Percentiles rank a stretch among this genome's conserved stretches.
Conservation (phyloP, 495 filamentous ascomycete genomes). For the Bathelium albidoporum region DNA sequence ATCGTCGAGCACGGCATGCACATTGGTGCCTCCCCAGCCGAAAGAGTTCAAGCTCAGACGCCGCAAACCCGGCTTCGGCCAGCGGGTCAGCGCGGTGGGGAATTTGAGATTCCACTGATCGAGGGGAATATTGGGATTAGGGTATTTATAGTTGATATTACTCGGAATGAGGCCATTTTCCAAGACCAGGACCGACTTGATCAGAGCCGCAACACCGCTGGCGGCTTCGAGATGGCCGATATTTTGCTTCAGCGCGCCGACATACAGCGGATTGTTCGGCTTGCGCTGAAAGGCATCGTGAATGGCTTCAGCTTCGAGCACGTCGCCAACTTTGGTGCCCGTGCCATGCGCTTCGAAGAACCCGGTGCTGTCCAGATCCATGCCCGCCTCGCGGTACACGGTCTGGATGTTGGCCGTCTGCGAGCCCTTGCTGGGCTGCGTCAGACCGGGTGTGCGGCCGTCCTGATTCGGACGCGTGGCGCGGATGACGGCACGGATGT, state of each 20-base stretch:
- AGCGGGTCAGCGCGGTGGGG: constrained; percentile 20
- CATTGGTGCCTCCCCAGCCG: constrained; percentile 43
- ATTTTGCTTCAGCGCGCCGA: constrained; percentile 4
- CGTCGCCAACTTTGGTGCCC: constrained; percentile 31
- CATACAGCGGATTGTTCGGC: not conserved
- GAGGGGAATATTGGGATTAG: constrained; percentile 33
- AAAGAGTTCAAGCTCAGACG: constrained; percentile 35
- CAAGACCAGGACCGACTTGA: constrained; percentile 49
- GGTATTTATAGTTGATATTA: constrained; percentile 33
- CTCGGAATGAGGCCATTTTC: constrained; percentile 44
- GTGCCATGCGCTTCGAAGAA: constrained; percentile 28
- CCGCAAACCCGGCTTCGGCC: not conserved
- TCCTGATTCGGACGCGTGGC: not conserved
- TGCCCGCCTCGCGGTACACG: not conserved
- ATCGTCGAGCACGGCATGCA: constrained; percentile 37
- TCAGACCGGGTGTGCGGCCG: not conserved
- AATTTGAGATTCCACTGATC: too few species aligned
- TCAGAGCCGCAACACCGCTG: constrained; percentile 46
- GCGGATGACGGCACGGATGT: constrained; percentile 1
- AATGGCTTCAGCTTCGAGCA: constrained; percentile 20
- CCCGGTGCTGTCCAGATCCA: not conserved
- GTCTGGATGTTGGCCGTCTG: not conserved
- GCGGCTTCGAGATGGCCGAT: constrained; percentile 43
- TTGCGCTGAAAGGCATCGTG: not conserved
- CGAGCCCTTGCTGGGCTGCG: not conserved